A percentile compares a stretch with the other conserved stretches of the same genome.
These are phyloP conservation scores for Rhodomyrtus tomentosa DNA, from an alignment of 345 rosid species.

Conservation along the genomic window DNA sequence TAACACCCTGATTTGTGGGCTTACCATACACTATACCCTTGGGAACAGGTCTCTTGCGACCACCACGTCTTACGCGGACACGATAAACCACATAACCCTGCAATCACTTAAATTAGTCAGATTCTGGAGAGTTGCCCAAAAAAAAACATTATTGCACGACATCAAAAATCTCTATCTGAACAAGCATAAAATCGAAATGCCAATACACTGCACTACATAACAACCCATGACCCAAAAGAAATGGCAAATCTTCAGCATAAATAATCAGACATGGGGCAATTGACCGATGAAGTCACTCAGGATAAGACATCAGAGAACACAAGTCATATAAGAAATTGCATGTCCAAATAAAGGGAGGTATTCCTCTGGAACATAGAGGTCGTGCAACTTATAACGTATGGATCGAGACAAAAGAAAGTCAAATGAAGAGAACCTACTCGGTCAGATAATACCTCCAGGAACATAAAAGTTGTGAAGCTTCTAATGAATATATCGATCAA, in stretches of 20 bases:
- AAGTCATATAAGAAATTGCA: background rate
- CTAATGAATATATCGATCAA: conserved; percentile 8
- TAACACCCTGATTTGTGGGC: conserved; percentile 30
- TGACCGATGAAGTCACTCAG: background rate
- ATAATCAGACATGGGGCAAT: background rate
- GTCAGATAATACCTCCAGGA: conserved; percentile 3
- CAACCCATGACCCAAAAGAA: background rate
- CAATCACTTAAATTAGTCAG: background rate
- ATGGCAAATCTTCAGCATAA: background rate
- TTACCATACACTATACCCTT: conserved; percentile 45
- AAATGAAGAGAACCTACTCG: background rate
- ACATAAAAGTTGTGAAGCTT: background rate
- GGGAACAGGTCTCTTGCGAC: conserved; percentile 97
- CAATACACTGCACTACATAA: background rate
- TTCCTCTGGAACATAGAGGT: background rate
- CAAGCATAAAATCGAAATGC: background rate
- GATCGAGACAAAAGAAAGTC: conserved; percentile 14
- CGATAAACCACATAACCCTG: conserved; percentile 79
- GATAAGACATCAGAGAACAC: background rate
- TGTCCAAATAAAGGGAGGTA: background rate
- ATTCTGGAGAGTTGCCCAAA: background rate
- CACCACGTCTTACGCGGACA: conserved; percentile 51
- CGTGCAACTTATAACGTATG: background rate
- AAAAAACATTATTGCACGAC: background rate
- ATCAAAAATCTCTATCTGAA: background rate